A percentile compares a stretch with the other conserved stretches of the same genome.
Evolutionary conservation across 371 early-diverging fungal species (phyloP).

Genomic region (Mucor circinelloides): DNA sequence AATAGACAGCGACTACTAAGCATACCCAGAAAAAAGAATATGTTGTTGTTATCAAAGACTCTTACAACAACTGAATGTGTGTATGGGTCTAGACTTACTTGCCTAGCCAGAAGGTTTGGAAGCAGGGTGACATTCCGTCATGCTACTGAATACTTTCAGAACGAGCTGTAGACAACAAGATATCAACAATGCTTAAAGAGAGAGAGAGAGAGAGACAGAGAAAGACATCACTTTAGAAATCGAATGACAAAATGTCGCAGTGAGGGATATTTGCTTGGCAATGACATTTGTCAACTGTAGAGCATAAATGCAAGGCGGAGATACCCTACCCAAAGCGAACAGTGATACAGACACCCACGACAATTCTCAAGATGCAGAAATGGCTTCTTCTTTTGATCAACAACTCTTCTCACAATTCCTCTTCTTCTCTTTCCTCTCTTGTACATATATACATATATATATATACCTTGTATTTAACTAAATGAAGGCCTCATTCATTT

Average conservation of each 20-base stretch:
- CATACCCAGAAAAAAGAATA: constrained; percentile 18
- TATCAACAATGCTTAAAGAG: no score
- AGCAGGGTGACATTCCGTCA: constrained; percentile 7
- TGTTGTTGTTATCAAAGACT: no score
- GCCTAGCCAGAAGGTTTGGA: constrained; percentile 40
- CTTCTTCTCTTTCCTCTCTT: neutral
- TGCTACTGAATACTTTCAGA: no score
- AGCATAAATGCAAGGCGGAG: neutral
- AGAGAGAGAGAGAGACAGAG: constrained; percentile 21
- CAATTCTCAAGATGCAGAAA: neutral
- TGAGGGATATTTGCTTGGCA: constrained; percentile 4
- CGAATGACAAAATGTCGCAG: constrained; percentile 24
- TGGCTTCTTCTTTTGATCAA: neutral
- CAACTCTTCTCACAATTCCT: neutral
- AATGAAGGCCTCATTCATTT: neutral
- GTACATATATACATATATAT: neutral
- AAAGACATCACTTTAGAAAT: constrained; percentile 15
- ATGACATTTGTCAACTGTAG: neutral
- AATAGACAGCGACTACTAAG: constrained; percentile 19
- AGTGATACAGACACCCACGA: neutral
- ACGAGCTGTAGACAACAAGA: no score
- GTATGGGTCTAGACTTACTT: constrained; percentile 48
- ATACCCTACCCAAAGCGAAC: neutral
- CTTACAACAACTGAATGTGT: constrained; percentile 45
- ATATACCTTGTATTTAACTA: no score